These are phyloP conservation scores for Candida methanosorbosa DNA, from an alignment of 805 yeast genomes.

Conservation along the genomic window DNA sequence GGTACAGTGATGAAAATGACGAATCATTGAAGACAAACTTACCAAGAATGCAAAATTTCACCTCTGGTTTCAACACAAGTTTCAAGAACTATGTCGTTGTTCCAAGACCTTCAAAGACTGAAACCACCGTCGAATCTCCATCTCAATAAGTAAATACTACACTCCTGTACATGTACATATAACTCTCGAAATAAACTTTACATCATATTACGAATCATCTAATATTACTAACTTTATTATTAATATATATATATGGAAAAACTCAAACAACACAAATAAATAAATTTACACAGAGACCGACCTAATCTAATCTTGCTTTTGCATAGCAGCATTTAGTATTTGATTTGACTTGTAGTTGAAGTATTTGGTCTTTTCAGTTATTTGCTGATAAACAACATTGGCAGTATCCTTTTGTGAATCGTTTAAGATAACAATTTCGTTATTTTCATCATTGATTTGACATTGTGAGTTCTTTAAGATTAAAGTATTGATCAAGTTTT, in stretches of 20 bases:
- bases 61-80: constrained; percentile 22
- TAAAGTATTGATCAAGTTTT: constrained; percentile 31
- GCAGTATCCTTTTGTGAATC: constrained; percentile 32
- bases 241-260: not conserved
- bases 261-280: not conserved
- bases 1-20: constrained; percentile 23
- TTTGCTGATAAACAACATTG: constrained; percentile 51
- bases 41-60: constrained; percentile 22
- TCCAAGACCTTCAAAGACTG: constrained; percentile 17
- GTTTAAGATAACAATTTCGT: constrained; percentile 39
- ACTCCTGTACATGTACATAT: too few relatives aligned
- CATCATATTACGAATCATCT: not conserved
- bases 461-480: constrained; percentile 47
- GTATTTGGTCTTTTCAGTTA: constrained; percentile 61
- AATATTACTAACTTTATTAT: not conserved
- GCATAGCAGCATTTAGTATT: constrained; percentile 36
- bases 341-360: constrained; percentile 52
- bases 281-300: not conserved
- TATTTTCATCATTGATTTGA: constrained; percentile 44
- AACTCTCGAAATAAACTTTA: too few relatives aligned
- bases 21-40: constrained; percentile 9
- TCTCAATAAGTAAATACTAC: too few relatives aligned
- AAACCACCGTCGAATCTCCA: too few relatives aligned
- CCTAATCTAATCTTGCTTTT: constrained; percentile 9
- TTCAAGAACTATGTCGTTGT: constrained; percentile 21